Conservation (phyloP, 2,329 filamentous ascomycete species). For the Penicillium sp. region DNA sequence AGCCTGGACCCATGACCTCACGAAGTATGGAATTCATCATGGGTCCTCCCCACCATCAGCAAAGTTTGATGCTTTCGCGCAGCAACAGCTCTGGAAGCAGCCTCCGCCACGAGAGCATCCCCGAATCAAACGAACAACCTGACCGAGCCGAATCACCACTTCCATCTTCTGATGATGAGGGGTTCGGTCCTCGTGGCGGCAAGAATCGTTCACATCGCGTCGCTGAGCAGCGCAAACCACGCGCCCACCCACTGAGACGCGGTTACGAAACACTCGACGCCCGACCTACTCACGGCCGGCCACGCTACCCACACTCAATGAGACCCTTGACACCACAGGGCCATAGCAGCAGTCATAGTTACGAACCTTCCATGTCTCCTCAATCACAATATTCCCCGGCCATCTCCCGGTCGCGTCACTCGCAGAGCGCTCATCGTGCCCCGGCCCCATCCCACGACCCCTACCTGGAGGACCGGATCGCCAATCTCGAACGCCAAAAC, state of each 20-base stretch:
- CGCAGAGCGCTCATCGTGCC: slow-evolving; percentile 17
- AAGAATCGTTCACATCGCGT: slow-evolving; percentile 8
- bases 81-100: slow-evolving; percentile 28
- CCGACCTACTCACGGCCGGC: slow-evolving; percentile 9
- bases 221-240: slow-evolving; percentile 13
- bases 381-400: slow-evolving; percentile 25
- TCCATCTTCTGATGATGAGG: slow-evolving; percentile 44
- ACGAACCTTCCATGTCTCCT: slow-evolving; percentile 25
- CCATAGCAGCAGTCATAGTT: slow-evolving; percentile 14
- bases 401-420: slow-evolving; percentile 21
- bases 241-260: slow-evolving; percentile 7
- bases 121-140: slow-evolving; percentile 13
- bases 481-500: slow-evolving; percentile 44
- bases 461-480: slow-evolving; percentile 39
- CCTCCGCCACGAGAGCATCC: slow-evolving; percentile 20
- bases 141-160: slow-evolving; percentile 33
- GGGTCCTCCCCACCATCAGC: slow-evolving; percentile 8
- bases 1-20: not conserved
- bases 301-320: slow-evolving; percentile 9
- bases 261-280: slow-evolving; percentile 13
- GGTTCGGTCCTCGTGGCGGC: slow-evolving; percentile 20
- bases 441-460: slow-evolving; percentile 15
- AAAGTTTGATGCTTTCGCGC: slow-evolving; percentile 19
- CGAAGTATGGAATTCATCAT: slow-evolving; percentile 13
- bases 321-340: slow-evolving; percentile 26